phyloP scores from a whole-genome alignment of 495 filamentous ascomycete genomes.

The Immersiella caudata region DNA sequence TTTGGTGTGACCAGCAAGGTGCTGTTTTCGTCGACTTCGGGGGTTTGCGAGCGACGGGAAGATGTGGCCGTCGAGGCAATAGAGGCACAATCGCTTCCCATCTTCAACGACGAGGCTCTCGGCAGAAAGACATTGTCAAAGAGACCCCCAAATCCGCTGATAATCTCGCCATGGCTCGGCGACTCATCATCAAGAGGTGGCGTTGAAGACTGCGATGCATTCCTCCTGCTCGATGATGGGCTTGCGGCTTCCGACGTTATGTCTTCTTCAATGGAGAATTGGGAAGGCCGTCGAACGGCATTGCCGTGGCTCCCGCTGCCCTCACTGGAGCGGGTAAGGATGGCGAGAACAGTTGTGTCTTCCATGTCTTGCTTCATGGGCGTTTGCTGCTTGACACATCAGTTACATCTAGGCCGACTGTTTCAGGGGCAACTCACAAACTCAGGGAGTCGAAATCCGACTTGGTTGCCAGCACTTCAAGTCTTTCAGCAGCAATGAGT shows the following conservation, averaged over 20 bases:
- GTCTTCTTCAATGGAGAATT: neutral
- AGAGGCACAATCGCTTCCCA: slow-evolving; percentile 19
- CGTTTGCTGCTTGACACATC: neutral
- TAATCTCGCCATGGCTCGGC: slow-evolving; percentile 17
- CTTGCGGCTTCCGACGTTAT: neutral
- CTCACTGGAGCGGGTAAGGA: slow-evolving; percentile 7
- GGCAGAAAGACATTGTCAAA: slow-evolving; percentile 21
- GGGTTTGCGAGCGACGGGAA: neutral
- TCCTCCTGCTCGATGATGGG: neutral
- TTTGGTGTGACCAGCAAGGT: neutral
- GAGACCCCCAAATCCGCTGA: slow-evolving; percentile 25
- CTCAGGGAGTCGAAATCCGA: neutral
- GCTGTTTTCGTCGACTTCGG: neutral
- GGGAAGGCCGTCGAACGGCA: neutral
- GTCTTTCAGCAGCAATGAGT: too few relatives aligned
- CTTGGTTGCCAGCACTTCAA: neutral
- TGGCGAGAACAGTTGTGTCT: neutral
- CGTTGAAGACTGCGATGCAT: slow-evolving; percentile 13
- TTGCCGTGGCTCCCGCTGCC: neutral
- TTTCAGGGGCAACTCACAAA: neutral
- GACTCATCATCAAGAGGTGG: slow-evolving; percentile 24
- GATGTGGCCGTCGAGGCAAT: neutral
- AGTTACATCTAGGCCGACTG: neutral
- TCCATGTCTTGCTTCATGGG: neutral
- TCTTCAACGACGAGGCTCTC: slow-evolving; percentile 20